Percentiles rank a stretch among this genome's conserved stretches.
phyloP scores from a whole-genome alignment of 2,329 filamentous ascomycete species.

The Westerdykella ornata region DNA sequence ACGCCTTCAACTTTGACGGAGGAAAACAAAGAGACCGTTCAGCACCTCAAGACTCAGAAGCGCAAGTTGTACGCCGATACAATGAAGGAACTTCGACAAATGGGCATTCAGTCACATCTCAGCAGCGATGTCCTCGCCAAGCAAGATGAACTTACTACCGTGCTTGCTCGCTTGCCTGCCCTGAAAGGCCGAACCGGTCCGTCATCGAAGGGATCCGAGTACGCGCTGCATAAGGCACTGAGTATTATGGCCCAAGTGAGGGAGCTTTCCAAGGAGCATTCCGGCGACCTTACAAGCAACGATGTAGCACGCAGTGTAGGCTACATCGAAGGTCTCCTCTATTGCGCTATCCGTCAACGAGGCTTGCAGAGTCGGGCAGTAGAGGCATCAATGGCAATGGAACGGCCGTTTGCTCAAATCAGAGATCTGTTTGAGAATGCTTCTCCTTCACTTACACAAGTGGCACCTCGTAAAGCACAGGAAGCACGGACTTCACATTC shows the following conservation, averaged over 20 bases:
- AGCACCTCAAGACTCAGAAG: conserved; percentile 87
- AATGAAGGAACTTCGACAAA: conserved; percentile 71
- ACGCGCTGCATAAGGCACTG: conserved; percentile 72
- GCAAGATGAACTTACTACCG: conserved; percentile 62
- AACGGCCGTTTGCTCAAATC: conserved; percentile 34
- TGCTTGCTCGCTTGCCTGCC: conserved; percentile 54
- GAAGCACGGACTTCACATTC: conserved; percentile 12
- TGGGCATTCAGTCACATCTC: conserved; percentile 84
- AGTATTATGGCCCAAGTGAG: conserved; percentile 66
- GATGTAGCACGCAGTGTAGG: conserved; percentile 74
- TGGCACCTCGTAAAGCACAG: conserved; percentile 9
- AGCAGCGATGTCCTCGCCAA: conserved; percentile 64
- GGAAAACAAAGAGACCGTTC: conserved; percentile 75
- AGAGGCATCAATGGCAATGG: conserved; percentile 33
- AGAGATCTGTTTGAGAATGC: conserved; percentile 20
- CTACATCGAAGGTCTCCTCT: conserved; percentile 78
- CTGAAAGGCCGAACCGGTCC: conserved; percentile 1
- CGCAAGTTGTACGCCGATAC: conserved; percentile 85
- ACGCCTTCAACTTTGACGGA: conserved; percentile 77
- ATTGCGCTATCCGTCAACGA: conserved; percentile 58
- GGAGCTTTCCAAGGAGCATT: conserved; percentile 63
- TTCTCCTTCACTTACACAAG: conserved; percentile 12
- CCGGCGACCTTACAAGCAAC: conserved; percentile 73
- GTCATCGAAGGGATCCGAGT: conserved; percentile 48
- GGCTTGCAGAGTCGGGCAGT: conserved; percentile 32